Evolutionary conservation across 768 basidiomycete species (phyloP).

Genomic region (Trametes coccinea): DNA sequence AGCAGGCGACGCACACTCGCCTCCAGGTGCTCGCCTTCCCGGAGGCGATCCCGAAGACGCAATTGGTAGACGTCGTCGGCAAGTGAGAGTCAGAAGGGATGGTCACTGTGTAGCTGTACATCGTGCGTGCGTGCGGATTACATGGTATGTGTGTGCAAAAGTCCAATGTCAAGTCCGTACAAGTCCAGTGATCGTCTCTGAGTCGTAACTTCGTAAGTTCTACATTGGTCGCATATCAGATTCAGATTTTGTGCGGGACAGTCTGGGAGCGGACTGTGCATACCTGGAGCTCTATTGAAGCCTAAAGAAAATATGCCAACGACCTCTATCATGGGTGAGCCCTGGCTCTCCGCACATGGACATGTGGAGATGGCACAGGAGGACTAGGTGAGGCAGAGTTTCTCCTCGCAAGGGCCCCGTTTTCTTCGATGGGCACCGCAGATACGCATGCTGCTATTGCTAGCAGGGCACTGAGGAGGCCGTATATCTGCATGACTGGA

Average conservation of each 20-base stretch:
- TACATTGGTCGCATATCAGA: too few relatives aligned
- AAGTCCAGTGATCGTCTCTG: too few relatives aligned
- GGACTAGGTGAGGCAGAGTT: background rate
- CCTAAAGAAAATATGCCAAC: background rate
- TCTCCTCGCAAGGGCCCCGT: background rate
- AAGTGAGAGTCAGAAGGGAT: background rate
- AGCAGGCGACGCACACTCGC: conserved; percentile 58
- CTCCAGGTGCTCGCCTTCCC: conserved; percentile 48
- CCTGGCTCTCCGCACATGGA: background rate
- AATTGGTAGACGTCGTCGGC: conserved; percentile 39
- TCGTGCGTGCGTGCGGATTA: too few relatives aligned
- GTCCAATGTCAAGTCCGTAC: too few relatives aligned
- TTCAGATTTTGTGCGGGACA: too few relatives aligned
- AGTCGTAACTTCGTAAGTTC: too few relatives aligned
- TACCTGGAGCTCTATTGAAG: too few relatives aligned
- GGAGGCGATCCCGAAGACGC: conserved; percentile 59
- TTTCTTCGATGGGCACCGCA: background rate
- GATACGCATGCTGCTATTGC: background rate
- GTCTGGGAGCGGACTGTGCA: too few relatives aligned
- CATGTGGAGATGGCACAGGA: background rate
- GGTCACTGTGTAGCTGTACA: too few relatives aligned
- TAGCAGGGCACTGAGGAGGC: background rate
- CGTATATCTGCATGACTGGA: background rate
- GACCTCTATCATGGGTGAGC: background rate
- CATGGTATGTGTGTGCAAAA: too few relatives aligned